phyloP scores from a whole-genome alignment of 75 land plant species.

The Sequoia sempervirens region DNA sequence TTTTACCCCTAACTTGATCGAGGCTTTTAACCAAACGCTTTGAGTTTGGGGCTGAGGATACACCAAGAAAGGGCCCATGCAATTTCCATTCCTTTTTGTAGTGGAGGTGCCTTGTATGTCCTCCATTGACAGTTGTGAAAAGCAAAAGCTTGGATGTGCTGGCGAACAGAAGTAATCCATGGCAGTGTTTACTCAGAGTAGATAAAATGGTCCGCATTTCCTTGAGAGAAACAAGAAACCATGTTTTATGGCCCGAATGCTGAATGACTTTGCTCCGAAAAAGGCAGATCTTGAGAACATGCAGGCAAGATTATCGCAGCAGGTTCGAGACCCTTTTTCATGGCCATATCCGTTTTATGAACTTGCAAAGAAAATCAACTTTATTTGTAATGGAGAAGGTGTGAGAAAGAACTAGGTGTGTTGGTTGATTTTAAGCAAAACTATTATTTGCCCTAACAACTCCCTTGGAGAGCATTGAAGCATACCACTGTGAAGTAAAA shows the following conservation, averaged over 20 bases:
- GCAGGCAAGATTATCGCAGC: constrained; percentile 73
- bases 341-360: too few relatives aligned
- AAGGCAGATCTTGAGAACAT: constrained; percentile 45
- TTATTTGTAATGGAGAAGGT: too few relatives aligned
- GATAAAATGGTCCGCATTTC: constrained; percentile 52
- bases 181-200: constrained; percentile 62
- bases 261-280: constrained; percentile 39
- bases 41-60: constrained; percentile 45
- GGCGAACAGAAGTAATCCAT: constrained; percentile 67
- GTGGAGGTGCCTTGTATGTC: constrained; percentile 49
- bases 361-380: too few relatives aligned
- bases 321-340: constrained; percentile 60
- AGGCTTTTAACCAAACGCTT: constrained; percentile 49
- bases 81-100: constrained; percentile 37
- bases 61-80: constrained; percentile 30
- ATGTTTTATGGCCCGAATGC: constrained; percentile 39
- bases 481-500: constrained; percentile 60
- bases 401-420: too few relatives aligned
- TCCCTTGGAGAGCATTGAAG: constrained; percentile 30
- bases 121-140: constrained; percentile 48
- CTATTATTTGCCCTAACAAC: too few relatives aligned
- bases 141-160: constrained; percentile 64
- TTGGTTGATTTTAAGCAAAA: too few relatives aligned
- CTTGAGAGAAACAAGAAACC: constrained; percentile 61
- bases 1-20: constrained; percentile 57